Evolutionary conservation across 2,329 filamentous ascomycete species (phyloP).

Genomic region (Knoxdaviesia proteae): DNA sequence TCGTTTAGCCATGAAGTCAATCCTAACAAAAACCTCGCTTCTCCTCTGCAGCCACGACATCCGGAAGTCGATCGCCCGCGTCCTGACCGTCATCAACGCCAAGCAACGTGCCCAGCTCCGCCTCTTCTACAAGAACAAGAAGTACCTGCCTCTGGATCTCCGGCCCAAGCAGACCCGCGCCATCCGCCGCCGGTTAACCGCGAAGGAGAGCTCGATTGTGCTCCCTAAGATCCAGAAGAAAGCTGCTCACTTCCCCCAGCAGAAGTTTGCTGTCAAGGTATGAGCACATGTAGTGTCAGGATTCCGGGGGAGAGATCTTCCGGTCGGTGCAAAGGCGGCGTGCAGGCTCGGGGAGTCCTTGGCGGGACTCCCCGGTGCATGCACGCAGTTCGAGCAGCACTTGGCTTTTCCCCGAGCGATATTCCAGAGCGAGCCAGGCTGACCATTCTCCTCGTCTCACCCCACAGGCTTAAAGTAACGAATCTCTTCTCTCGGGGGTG

Average conservation of each 20-base stretch:
- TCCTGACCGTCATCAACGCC: slow-evolving; percentile 98
- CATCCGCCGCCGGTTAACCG: slow-evolving; percentile 85
- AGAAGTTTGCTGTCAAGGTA: slow-evolving; percentile 98
- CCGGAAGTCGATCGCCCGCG: slow-evolving; percentile 97
- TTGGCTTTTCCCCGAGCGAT: no score
- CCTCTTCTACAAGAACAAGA: slow-evolving; percentile 99
- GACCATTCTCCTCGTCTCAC: background rate
- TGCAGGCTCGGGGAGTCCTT: no score
- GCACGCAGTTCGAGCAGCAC: no score
- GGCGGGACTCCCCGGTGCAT: no score
- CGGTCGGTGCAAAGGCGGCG: no score
- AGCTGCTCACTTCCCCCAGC: slow-evolving; percentile 86
- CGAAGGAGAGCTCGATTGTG: slow-evolving; percentile 66
- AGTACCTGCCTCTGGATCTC: slow-evolving; percentile 96
- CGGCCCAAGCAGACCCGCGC: slow-evolving; percentile 95
- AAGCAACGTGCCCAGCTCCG: slow-evolving; percentile 97
- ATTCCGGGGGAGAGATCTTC: no score
- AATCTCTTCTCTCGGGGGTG: background rate
- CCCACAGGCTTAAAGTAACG: slow-evolving; percentile 2
- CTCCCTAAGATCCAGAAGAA: slow-evolving; percentile 97
- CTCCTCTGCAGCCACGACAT: slow-evolving; percentile 61
- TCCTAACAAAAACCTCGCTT: no score
- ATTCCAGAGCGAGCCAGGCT: background rate
- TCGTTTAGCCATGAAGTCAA: no score
- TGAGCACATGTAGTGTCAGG: no score